phyloP scores from a whole-genome alignment of 176 grass and related monocot species.

The Rhynchospora breviuscula region DNA sequence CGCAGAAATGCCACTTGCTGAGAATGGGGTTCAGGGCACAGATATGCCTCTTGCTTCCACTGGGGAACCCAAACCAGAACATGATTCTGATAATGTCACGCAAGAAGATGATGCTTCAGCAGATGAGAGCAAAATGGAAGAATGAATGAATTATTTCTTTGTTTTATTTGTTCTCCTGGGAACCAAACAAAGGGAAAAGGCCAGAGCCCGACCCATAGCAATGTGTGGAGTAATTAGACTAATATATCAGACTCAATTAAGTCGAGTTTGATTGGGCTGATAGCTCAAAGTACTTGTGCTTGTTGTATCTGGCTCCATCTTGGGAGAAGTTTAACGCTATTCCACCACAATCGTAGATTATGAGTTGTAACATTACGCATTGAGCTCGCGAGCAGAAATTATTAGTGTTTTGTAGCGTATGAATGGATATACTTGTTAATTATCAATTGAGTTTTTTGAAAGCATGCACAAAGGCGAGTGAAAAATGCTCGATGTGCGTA shows the following conservation, averaged over 20 bases:
- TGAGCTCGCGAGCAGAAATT: neutral
- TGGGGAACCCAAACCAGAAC: neutral
- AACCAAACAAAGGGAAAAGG: neutral
- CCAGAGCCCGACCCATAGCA: neutral
- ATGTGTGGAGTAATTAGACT: neutral
- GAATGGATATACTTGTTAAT: neutral
- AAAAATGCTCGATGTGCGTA: too few relatives aligned
- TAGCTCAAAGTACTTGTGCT: neutral
- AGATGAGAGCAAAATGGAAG: conserved; percentile 27
- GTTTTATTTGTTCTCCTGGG: neutral
- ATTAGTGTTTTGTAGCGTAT: neutral
- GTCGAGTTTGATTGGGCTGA: neutral
- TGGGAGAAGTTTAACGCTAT: neutral
- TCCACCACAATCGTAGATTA: neutral
- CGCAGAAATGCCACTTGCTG: conserved; percentile 4
- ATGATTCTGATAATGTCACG: neutral
- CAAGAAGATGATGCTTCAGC: conserved; percentile 20
- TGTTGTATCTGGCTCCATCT: neutral
- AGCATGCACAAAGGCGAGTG: neutral
- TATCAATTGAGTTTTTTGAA: neutral
- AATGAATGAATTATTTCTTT: neutral
- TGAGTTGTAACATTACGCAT: neutral
- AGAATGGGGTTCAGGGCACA: conserved; percentile 23
- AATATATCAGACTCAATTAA: neutral
- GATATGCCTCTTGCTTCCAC: conserved; percentile 28